phyloP scores from a whole-genome alignment of 129 eudicot species.

The Artemisia tridentata region DNA sequence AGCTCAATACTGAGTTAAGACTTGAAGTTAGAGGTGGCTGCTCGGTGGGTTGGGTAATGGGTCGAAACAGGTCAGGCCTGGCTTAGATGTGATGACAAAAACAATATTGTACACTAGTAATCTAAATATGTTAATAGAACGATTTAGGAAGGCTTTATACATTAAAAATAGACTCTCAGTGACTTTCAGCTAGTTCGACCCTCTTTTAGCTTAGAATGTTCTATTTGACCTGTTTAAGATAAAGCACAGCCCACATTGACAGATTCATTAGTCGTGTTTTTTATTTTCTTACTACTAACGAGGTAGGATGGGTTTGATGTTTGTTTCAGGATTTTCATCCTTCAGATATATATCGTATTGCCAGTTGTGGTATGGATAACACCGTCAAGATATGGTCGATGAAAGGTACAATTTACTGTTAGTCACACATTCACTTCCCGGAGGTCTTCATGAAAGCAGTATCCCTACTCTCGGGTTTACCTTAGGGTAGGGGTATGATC shows the following conservation, averaged over 20 bases:
- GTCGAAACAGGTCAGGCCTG: no score
- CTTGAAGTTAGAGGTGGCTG: not conserved
- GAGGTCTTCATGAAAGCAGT: slow-evolving; percentile 8
- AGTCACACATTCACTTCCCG: not conserved
- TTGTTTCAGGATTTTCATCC: slow-evolving; percentile 91
- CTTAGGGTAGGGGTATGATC: not conserved
- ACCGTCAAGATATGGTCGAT: slow-evolving; percentile 97
- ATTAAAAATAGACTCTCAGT: no score
- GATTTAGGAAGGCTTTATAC: no score
- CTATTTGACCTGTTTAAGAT: no score
- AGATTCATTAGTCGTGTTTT: not conserved
- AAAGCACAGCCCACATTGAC: not conserved
- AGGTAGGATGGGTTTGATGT: slow-evolving; percentile 6
- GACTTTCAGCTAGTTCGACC: no score
- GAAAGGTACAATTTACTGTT: slow-evolving; percentile 60
- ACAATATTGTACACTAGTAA: no score
- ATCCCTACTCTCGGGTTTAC: not conserved
- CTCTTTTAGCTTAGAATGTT: no score
- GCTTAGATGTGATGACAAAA: no score
- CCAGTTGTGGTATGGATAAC: slow-evolving; percentile 99
- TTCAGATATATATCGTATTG: slow-evolving; percentile 93
- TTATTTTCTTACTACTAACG: not conserved
- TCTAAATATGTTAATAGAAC: no score
- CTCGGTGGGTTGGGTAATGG: no score
- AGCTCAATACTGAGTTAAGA: not conserved